Conservation (phyloP, 1,284 basidiomycete genomes). For the Laetiporus sulphureus region DNA sequence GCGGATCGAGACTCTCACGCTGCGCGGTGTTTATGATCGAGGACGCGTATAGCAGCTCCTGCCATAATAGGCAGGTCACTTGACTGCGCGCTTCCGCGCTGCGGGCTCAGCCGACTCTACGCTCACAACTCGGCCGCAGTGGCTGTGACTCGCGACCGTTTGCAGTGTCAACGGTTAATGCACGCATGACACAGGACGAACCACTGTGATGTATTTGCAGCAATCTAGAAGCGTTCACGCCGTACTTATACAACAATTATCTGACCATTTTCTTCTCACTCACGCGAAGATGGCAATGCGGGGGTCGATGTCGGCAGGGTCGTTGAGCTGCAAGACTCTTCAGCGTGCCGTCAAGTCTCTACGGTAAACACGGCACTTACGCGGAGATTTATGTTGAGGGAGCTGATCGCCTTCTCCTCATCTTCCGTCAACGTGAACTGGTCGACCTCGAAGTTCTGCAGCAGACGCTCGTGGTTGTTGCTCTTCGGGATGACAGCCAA, state of each 20-base stretch:
- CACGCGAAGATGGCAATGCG: constrained; percentile 63
- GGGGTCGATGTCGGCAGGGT: constrained; percentile 60
- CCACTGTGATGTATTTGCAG: too few species aligned
- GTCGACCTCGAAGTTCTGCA: constrained; percentile 53
- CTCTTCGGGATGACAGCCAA: constrained; percentile 79
- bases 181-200: too few species aligned
- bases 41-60: constrained; percentile 3
- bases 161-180: too few species aligned
- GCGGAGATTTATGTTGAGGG: constrained; percentile 60
- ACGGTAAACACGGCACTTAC: constrained; percentile 26
- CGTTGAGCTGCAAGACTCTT: constrained; percentile 46
- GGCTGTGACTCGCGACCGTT: too few species aligned
- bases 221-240: constrained; percentile 3
- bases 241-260: constrained; percentile 8
- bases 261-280: constrained; percentile 11
- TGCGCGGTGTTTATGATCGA: constrained; percentile 17
- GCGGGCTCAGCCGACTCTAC: not conserved
- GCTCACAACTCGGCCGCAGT: not conserved
- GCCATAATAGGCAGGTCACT: constrained; percentile 1
- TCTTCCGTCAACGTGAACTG: constrained; percentile 52
- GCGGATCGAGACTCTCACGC: constrained; percentile 17
- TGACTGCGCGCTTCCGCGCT: not conserved
- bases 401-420: constrained; percentile 55
- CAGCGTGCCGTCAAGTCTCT: constrained; percentile 1
- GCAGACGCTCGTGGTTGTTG: constrained; percentile 46